A percentile compares a stretch with the other conserved stretches of the same genome.
Conservation (phyloP, 192 early-diverging fungal species). For the Geosiphon pyriformis region DNA sequence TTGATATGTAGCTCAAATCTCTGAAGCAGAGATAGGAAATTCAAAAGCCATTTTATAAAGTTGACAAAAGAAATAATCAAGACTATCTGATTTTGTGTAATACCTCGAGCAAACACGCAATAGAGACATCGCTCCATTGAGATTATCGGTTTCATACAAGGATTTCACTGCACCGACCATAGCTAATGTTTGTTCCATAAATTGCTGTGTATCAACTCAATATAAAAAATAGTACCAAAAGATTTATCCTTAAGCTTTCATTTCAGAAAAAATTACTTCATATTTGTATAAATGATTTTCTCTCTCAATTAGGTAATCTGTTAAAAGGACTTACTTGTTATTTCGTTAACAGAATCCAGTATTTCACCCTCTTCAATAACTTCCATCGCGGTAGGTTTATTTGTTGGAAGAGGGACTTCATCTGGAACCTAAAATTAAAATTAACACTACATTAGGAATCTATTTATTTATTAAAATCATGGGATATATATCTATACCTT, state of each 20-base stretch:
- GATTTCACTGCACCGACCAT: neutral
- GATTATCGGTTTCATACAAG: constrained; percentile 21
- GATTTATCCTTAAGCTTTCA: neutral
- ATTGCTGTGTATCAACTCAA: constrained; percentile 8
- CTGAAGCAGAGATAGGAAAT: constrained; percentile 17
- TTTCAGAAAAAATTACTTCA: neutral
- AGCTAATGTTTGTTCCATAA: constrained; percentile 22
- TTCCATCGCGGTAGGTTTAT: no score
- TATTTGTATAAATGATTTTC: neutral
- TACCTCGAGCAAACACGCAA: constrained; percentile 29
- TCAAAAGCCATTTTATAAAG: neutral
- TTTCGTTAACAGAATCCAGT: neutral
- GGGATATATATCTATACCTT: neutral
- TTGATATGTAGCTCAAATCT: constrained; percentile 42
- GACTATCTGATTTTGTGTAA: neutral
- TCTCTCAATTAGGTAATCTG: constrained; percentile 1
- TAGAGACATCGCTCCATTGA: constrained; percentile 19
- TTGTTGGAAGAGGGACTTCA: neutral
- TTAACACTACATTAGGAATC: neutral
- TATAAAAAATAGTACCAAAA: neutral
- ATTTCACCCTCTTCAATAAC: neutral
- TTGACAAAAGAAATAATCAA: neutral
- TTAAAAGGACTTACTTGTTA: no score
- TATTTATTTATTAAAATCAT: neutral
- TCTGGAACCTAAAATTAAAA: neutral